Evolutionary conservation across 2,329 filamentous ascomycete genomes (phyloP).

Genomic region (Aureobasidium uvarum): DNA sequence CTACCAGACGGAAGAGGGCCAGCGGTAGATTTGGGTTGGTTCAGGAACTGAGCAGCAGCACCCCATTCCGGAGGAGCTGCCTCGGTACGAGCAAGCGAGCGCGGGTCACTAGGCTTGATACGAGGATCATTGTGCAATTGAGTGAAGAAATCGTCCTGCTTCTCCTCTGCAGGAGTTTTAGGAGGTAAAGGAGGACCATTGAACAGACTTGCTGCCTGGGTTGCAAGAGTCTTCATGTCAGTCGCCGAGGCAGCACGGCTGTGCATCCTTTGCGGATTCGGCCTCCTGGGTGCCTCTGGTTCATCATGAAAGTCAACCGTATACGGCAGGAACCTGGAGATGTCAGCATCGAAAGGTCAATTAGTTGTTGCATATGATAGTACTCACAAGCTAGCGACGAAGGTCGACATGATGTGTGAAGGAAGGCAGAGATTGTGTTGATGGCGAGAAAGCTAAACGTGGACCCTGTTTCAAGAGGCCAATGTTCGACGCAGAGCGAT

Average conservation of each 20-base stretch:
- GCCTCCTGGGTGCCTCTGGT: constrained; percentile 33
- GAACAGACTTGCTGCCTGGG: constrained; percentile 41
- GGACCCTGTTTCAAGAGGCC: constrained; percentile 6
- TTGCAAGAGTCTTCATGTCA: constrained; percentile 10
- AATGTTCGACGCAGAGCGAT: neutral
- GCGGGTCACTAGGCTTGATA: constrained; percentile 51
- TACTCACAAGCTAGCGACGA: constrained; percentile 36
- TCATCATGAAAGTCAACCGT: constrained; percentile 80
- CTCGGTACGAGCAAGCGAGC: constrained; percentile 66
- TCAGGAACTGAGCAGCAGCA: constrained; percentile 55
- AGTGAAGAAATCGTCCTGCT: constrained; percentile 49
- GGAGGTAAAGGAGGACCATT: constrained; percentile 44
- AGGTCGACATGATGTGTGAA: constrained; percentile 27
- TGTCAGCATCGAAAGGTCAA: neutral
- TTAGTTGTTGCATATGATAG: neutral
- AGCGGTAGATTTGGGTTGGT: constrained; percentile 75
- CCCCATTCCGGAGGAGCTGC: constrained; percentile 77
- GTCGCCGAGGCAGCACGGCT: constrained; percentile 15
- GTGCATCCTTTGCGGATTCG: constrained; percentile 12
- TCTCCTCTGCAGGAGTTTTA: constrained; percentile 41
- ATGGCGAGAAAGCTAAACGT: constrained; percentile 10
- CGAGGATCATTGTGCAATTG: constrained; percentile 42
- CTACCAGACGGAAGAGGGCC: constrained; percentile 72
- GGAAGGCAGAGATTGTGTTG: neutral
- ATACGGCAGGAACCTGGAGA: constrained; percentile 79